A percentile compares a stretch with the other conserved stretches of the same genome.
Evolutionary conservation across 2,329 filamentous ascomycete genomes (phyloP).

Genomic region (Rhynchosporium graminicola): DNA sequence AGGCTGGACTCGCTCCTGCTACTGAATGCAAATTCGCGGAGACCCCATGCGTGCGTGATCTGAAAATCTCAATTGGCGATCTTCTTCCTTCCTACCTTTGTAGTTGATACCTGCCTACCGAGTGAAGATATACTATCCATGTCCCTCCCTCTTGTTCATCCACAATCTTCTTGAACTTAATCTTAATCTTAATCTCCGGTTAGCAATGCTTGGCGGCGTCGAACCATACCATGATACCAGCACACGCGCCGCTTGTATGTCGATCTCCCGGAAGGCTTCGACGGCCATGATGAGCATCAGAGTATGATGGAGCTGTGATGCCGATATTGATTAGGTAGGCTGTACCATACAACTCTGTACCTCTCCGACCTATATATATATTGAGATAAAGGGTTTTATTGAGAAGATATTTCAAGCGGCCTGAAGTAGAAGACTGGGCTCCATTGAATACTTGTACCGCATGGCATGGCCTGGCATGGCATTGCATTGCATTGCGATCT

Average conservation of each 20-base stretch:
- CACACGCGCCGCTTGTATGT: not conserved
- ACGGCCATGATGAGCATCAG: not conserved
- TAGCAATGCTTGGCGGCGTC: constrained; percentile 10
- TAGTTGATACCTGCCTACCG: no score
- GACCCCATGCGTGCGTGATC: not conserved
- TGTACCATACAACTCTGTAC: no score
- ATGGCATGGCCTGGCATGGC: no score
- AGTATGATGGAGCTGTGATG: not conserved
- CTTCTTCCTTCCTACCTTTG: no score
- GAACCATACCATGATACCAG: not conserved
- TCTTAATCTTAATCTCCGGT: constrained; percentile 5
- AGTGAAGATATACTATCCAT: no score
- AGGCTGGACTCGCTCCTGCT: not conserved
- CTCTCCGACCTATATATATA: no score
- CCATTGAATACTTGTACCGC: not conserved
- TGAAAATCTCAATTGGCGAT: not conserved
- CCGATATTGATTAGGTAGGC: not conserved
- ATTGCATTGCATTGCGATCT: constrained; percentile 1
- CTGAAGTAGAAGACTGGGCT: not conserved
- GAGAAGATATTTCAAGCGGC: no score
- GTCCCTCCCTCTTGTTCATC: not conserved
- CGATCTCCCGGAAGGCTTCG: not conserved
- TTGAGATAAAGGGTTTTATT: no score
- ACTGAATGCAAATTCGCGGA: not conserved
- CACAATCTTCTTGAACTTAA: not conserved